Percentiles rank a stretch among this genome's conserved stretches.
These are phyloP conservation scores for Bothriochloa decipiens DNA, from an alignment of 176 grass and related monocot genomes.

Conservation along the genomic window DNA sequence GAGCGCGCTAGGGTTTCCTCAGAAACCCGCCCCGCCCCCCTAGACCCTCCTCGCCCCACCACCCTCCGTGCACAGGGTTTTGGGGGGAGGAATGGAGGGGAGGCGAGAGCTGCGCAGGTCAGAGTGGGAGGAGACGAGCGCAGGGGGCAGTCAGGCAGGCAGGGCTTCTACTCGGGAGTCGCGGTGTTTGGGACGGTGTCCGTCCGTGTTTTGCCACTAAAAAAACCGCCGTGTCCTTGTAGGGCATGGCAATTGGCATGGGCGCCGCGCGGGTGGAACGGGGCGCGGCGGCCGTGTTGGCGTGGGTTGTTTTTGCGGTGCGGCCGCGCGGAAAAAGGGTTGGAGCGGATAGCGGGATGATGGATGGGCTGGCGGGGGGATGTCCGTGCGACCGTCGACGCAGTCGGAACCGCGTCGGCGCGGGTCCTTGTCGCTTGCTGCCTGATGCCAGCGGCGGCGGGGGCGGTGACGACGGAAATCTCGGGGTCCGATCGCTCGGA, in stretches of 20 bases:
- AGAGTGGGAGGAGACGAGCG: neutral
- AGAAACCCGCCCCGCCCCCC: neutral
- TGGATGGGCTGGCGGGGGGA: no score
- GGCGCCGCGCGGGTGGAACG: neutral
- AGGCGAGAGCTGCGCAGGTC: neutral
- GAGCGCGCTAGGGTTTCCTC: neutral
- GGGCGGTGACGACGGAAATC: no score
- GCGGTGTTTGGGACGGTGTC: conserved; percentile 25
- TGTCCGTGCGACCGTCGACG: neutral
- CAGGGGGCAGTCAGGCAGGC: neutral
- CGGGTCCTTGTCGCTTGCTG: conserved; percentile 53
- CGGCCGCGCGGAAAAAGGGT: neutral
- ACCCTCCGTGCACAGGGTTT: conserved; percentile 24
- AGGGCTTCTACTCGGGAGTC: conserved; percentile 19
- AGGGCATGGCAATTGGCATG: neutral
- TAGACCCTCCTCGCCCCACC: no score
- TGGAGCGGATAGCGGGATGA: no score
- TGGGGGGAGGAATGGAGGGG: neutral
- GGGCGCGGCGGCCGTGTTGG: neutral
- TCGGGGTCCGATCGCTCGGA: no score
- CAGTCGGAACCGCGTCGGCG: conserved; percentile 18
- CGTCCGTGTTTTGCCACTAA: neutral
- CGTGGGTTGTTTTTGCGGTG: neutral
- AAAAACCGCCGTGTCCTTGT: conserved; percentile 24
- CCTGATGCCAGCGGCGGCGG: conserved; percentile 20